A percentile compares a stretch with the other conserved stretches of the same genome.
phyloP scores from a whole-genome alignment of 306 rosid genomes.

The Gleditsia sinensis region DNA sequence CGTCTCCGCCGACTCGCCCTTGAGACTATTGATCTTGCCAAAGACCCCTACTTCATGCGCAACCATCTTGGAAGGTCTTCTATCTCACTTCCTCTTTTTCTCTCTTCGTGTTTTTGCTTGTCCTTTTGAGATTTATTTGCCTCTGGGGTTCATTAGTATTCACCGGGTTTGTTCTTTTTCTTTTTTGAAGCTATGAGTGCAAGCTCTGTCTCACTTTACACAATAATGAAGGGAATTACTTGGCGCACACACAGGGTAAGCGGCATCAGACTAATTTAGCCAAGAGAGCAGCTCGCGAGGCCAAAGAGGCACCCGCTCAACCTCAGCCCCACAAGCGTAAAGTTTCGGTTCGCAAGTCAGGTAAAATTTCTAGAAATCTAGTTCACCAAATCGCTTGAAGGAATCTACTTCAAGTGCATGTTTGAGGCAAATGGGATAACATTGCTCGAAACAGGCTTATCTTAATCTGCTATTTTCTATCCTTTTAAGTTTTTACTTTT shows the following conservation, averaged over 20 bases:
- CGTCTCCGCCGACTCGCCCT: constrained; percentile 92
- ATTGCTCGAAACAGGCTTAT: too few relatives aligned
- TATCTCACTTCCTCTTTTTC: background rate
- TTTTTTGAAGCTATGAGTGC: constrained; percentile 76
- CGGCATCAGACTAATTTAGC: constrained; percentile 96
- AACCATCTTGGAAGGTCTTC: constrained; percentile 81
- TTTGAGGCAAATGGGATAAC: too few relatives aligned
- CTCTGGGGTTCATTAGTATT: background rate
- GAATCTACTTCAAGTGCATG: too few relatives aligned
- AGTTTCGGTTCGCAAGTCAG: constrained; percentile 74
- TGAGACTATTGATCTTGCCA: constrained; percentile 94
- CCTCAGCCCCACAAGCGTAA: constrained; percentile 98
- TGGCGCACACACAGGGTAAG: constrained; percentile 97
- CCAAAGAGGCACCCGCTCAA: constrained; percentile 94
- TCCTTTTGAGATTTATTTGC: background rate
- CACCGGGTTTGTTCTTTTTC: background rate
- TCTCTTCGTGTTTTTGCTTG: background rate
- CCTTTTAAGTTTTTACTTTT: too few relatives aligned
- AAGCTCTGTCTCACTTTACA: constrained; percentile 90
- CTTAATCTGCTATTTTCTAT: too few relatives aligned
- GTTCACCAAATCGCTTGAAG: too few relatives aligned
- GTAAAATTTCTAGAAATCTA: too few relatives aligned
- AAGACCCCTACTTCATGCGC: constrained; percentile 98
- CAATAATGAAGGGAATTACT: constrained; percentile 96
- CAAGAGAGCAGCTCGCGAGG: constrained; percentile 93